phyloP scores from a whole-genome alignment of 106 monocot genomes.

The Acorus gramineus region DNA sequence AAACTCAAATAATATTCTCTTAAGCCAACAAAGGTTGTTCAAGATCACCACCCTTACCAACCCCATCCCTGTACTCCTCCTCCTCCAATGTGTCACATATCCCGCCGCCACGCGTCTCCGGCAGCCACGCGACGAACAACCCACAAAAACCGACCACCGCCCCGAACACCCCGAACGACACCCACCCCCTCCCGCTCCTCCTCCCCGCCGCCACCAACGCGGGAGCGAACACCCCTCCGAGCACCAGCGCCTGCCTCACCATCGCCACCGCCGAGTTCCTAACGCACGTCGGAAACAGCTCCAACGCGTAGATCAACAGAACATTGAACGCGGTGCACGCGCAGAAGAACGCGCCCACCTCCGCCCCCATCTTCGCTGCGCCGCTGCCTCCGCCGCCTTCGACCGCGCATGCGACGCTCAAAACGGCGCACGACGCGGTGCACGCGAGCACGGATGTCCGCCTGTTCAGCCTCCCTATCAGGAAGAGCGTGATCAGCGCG shows the following conservation, averaged over 20 bases:
- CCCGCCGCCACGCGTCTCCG: slow-evolving; percentile 7
- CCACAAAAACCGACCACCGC: slow-evolving; percentile 1
- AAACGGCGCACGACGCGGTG: slow-evolving; percentile 25
- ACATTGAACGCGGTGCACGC: slow-evolving; percentile 48
- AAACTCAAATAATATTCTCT: too few relatives aligned
- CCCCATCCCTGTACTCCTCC: slow-evolving; percentile 1
- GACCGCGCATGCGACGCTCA: slow-evolving; percentile 29
- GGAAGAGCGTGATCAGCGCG: slow-evolving; percentile 29
- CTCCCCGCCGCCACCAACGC: slow-evolving; percentile 37
- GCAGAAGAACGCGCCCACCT: slow-evolving; percentile 55
- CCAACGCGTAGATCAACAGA: slow-evolving; percentile 26
- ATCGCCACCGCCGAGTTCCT: slow-evolving; percentile 48
- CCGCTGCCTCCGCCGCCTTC: not conserved
- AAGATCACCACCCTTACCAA: too few relatives aligned
- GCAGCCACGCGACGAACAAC: slow-evolving; percentile 8
- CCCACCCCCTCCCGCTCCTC: not conserved
- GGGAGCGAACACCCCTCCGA: slow-evolving; percentile 46
- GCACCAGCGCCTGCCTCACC: slow-evolving; percentile 33
- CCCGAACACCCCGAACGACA: slow-evolving; percentile 5
- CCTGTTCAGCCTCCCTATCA: slow-evolving; percentile 32
- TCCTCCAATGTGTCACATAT: slow-evolving; percentile 13
- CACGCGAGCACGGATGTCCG: slow-evolving; percentile 22
- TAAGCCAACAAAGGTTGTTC: too few relatives aligned
- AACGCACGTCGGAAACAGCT: slow-evolving; percentile 55
- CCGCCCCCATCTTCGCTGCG: slow-evolving; percentile 25